Evolutionary conservation across 2,329 filamentous ascomycete species (phyloP).

Genomic region (Cladosporium sp.): DNA sequence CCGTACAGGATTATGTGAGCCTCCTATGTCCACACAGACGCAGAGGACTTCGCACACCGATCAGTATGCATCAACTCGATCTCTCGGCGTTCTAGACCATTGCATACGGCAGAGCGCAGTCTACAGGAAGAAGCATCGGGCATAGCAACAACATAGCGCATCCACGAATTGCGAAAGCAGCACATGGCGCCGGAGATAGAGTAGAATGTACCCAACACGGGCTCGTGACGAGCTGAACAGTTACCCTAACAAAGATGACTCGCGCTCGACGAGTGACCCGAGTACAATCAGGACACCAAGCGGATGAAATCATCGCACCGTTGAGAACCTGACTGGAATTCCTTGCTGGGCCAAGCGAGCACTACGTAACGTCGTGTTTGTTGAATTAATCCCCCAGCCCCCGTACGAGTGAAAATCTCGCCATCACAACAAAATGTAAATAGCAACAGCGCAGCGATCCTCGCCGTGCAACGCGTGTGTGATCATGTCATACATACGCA

Average conservation of each 20-base stretch:
- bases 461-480: not conserved
- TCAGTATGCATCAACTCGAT: not conserved
- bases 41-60: not conserved
- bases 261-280: not conserved
- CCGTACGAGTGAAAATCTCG: too few species aligned
- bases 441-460: slow-evolving; percentile 4
- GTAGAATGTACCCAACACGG: not conserved
- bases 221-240: not conserved
- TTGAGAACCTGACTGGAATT: not conserved
- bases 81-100: not conserved
- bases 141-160: slow-evolving; percentile 6
- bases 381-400: not conserved
- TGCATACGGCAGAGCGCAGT: not conserved
- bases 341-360: not conserved
- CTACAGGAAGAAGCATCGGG: not conserved
- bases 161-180: not conserved
- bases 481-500: slow-evolving; percentile 1
- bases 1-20: not conserved
- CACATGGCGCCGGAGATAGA: not conserved
- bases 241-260: not conserved
- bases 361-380: not conserved
- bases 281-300: not conserved
- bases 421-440: not conserved
- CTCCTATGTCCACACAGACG: not conserved
- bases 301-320: not conserved